Conservation (phyloP, 2,329 filamentous ascomycete genomes). For the Pseudogymnoascus destructans region DNA sequence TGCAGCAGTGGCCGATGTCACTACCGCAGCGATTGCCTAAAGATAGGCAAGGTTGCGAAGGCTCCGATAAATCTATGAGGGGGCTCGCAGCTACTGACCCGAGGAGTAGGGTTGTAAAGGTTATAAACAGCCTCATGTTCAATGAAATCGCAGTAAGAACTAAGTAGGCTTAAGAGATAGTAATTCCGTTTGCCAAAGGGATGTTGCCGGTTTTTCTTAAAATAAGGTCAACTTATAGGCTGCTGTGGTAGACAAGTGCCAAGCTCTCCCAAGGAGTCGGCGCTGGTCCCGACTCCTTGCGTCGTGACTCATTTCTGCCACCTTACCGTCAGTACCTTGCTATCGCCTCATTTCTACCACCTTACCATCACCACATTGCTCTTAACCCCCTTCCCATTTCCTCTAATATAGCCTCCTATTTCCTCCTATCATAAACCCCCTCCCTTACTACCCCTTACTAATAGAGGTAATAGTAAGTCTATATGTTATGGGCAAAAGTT, state of each 20-base stretch:
- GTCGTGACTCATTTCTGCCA: no score
- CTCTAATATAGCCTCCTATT: no score
- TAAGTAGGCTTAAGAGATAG: background rate
- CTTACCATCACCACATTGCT: no score
- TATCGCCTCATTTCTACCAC: no score
- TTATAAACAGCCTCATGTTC: background rate
- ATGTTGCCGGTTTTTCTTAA: background rate
- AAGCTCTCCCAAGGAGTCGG: background rate
- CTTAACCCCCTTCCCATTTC: no score
- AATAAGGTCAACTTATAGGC: background rate
- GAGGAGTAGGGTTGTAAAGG: background rate
- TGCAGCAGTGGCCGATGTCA: background rate
- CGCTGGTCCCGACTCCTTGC: background rate
- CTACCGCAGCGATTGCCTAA: background rate
- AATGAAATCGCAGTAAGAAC: background rate
- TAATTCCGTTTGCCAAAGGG: background rate
- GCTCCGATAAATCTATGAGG: background rate
- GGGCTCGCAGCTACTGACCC: background rate
- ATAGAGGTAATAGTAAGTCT: no score
- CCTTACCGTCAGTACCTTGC: no score
- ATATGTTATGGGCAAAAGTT: no score
- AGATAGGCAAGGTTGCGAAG: background rate
- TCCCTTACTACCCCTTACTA: no score
- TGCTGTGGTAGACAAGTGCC: background rate
- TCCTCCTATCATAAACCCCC: no score